Base-by-base conservation (phyloP, 1,284 basidiomycete species). In the Cryptococcus sp. region DNA sequence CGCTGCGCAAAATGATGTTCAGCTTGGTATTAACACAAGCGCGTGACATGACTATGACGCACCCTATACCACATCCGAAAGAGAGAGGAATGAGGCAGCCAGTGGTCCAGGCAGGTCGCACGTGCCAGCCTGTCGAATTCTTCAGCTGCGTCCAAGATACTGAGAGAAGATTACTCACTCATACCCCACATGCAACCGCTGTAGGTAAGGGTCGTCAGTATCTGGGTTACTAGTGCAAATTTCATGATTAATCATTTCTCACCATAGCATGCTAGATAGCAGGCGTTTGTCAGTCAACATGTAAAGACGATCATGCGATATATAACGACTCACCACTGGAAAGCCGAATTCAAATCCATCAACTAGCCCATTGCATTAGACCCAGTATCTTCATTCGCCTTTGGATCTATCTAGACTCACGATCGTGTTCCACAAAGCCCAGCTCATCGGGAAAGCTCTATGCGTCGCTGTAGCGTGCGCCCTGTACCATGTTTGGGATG, bases 391-490 rank as follows among this genome's bases (percentile, higher is more conserved):
- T 43, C 41, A 16, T 30, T 55, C 35, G 10, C 23, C 35, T 52
- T n/a, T n/a, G n/a, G n/a, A 7, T 13, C 35, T 16, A 48, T 17
- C 19, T 20, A 6, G 15, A 69, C 71, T 50, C 51, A 75, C 72
- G 15, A 76, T 67, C 2, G 75, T 77, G 54, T 78, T 79, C 71
- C 72, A 76, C 19, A 79, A 54, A 23, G 66, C 82, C 71, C 76
- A 86, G 84, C 82, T 84, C 71, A 91, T 88, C 6, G 88, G 87
- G 74, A 93, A 93, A 5, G 90, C 90, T 50, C 86, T 81, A 73
- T 93, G 91, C 0, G 91, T 92, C 55, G 87, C 86, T 5, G 90
- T 93, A 43, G 89, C 90, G 75, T 93, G 90, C 7, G 90, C 86
- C 43, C 89, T 82, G 76, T 94, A 94, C 89, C 91, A 94, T 0